phyloP scores from a whole-genome alignment of 257 asterid species.

The Galeopsis tetrahit region DNA sequence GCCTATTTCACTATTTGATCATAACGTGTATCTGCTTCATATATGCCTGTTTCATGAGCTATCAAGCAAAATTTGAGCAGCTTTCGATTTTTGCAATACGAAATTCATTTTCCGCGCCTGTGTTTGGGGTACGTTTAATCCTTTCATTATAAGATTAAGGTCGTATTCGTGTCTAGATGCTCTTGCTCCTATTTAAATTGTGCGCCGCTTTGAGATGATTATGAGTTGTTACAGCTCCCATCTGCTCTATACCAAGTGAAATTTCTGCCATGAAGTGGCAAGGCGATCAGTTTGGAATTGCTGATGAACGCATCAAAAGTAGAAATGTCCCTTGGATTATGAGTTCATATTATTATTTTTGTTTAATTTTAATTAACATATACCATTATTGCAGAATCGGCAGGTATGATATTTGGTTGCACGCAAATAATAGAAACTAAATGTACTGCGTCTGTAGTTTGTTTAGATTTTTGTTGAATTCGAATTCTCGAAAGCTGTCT shows the following conservation, averaged over 20 bases:
- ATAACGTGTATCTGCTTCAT: background rate
- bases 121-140: background rate
- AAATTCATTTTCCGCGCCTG: background rate
- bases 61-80: background rate
- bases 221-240: background rate
- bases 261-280: too few species aligned
- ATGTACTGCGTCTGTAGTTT: background rate
- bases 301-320: too few species aligned
- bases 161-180: background rate
- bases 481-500: constrained; percentile 6
- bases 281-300: too few species aligned
- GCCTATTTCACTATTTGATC: constrained; percentile 13
- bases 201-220: background rate
- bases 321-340: too few species aligned
- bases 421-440: background rate
- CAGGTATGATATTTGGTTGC: background rate
- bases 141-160: background rate
- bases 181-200: background rate
- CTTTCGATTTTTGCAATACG: background rate
- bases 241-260: too few species aligned
- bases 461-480: constrained; percentile 15
- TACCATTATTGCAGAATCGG: constrained; percentile 6
- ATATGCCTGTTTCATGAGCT: background rate
- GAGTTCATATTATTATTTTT: background rate
- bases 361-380: background rate